Evolutionary conservation across 2,329 filamentous ascomycete species (phyloP).

Genomic region (Penicillium sp.): DNA sequence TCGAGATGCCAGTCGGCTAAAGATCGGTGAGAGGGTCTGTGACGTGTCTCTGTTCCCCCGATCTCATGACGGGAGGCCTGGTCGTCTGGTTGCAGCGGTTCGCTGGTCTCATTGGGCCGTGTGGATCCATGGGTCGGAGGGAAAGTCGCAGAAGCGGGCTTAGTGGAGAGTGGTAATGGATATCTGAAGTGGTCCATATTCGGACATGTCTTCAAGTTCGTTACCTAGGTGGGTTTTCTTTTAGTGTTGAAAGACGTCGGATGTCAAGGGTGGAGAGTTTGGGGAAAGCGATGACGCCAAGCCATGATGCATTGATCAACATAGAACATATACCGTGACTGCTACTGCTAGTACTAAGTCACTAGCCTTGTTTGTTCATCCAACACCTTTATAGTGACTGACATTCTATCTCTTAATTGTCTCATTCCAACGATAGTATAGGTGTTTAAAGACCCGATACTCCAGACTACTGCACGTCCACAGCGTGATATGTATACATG

Average conservation of each 20-base stretch:
- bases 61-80: not conserved
- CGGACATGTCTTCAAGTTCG: not conserved
- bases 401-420: too few species aligned
- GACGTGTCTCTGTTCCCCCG: conserved; percentile 2
- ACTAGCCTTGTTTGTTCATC: too few species aligned
- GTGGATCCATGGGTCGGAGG: conserved; percentile 26
- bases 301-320: not conserved
- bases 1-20: conserved; percentile 14
- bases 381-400: too few species aligned
- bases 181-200: conserved; percentile 15
- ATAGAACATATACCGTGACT: not conserved
- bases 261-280: not conserved
- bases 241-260: not conserved
- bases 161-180: conserved; percentile 14
- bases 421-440: too few species aligned
- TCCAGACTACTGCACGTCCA: not conserved
- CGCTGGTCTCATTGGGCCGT: conserved; percentile 17
- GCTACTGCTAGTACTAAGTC: too few species aligned
- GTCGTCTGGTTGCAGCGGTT: conserved; percentile 10
- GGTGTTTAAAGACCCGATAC: too few species aligned
- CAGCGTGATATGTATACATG: not conserved
- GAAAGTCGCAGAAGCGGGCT: conserved; percentile 20
- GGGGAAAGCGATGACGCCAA: not conserved
- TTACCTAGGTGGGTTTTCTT: not conserved
- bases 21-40: conserved; percentile 3